Percentiles rank a stretch among this genome's conserved stretches.
Conservation (phyloP, 805 yeast genomes). For the Cyberlindnera euphorbiiphila region DNA sequence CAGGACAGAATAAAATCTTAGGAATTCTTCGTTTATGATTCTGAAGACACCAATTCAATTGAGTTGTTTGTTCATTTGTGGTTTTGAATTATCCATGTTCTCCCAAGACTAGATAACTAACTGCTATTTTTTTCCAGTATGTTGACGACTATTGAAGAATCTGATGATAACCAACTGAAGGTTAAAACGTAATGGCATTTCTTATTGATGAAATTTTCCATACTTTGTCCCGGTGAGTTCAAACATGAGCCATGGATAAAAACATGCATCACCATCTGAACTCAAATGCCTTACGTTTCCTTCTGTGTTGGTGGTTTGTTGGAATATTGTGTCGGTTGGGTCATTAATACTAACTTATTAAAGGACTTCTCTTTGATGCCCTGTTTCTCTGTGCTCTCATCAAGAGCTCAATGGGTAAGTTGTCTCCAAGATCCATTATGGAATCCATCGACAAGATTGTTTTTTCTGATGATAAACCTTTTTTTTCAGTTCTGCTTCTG, state of each 20-base stretch:
- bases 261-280: slow-evolving; percentile 99
- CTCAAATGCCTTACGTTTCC: slow-evolving; percentile 2
- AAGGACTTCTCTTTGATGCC: too few species aligned
- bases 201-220: slow-evolving; percentile 22
- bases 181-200: too few species aligned
- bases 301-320: too few species aligned
- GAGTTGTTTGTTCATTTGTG: slow-evolving; percentile 1
- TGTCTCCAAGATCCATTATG: too few species aligned
- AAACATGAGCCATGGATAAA: slow-evolving; percentile 73
- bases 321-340: too few species aligned
- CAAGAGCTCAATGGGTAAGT: too few species aligned
- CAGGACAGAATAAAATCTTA: slow-evolving; percentile 59
- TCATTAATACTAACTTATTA: too few species aligned
- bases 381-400: too few species aligned
- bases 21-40: slow-evolving; percentile 81
- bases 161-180: too few species aligned
- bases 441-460: background rate
- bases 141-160: too few species aligned
- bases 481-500: slow-evolving; percentile 96
- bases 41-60: slow-evolving; percentile 1
- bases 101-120: slow-evolving; percentile 14
- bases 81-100: background rate
- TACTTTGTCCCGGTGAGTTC: slow-evolving; percentile 42
- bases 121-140: slow-evolving; percentile 7
- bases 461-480: slow-evolving; percentile 55